These are phyloP conservation scores for Neonectria coccinea DNA, from an alignment of 2,329 filamentous ascomycete genomes.

Conservation along the genomic window DNA sequence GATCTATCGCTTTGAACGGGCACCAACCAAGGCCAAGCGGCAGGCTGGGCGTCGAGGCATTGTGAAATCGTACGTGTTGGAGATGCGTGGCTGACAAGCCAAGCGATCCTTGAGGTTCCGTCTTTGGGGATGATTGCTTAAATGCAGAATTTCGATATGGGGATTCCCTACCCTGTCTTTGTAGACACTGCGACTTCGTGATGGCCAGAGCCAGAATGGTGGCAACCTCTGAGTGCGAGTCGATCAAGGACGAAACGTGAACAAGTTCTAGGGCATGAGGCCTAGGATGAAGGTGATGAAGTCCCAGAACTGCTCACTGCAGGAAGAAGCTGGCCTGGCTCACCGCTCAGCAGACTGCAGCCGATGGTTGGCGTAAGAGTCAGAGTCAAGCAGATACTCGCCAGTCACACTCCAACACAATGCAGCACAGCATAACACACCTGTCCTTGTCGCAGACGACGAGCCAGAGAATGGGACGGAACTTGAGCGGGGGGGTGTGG, in stretches of 20 bases:
- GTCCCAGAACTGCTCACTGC: not conserved
- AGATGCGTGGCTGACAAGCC: conserved; percentile 21
- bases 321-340: conserved; percentile 5
- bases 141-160: not conserved
- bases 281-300: not conserved
- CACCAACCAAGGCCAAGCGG: conserved; percentile 16
- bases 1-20: conserved; percentile 37
- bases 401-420: conserved; percentile 17
- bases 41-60: conserved; percentile 31
- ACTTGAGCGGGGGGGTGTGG: conserved; percentile 19
- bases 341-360: conserved; percentile 22
- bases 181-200: not conserved
- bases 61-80: conserved; percentile 29
- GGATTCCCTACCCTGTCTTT: not conserved
- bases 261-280: not conserved
- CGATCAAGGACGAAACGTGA: conserved; percentile 5
- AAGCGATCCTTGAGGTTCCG: conserved; percentile 12
- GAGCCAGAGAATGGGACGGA: conserved; percentile 21
- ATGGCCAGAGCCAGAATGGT: not conserved
- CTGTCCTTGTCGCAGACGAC: conserved; percentile 23
- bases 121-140: not conserved
- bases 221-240: conserved; percentile 16
- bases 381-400: conserved; percentile 4
- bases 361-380: conserved; percentile 16
- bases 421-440: conserved; percentile 24